Evolutionary conservation across 2,329 filamentous ascomycete genomes (phyloP).

Genomic region (Dactylella cylindrospora): DNA sequence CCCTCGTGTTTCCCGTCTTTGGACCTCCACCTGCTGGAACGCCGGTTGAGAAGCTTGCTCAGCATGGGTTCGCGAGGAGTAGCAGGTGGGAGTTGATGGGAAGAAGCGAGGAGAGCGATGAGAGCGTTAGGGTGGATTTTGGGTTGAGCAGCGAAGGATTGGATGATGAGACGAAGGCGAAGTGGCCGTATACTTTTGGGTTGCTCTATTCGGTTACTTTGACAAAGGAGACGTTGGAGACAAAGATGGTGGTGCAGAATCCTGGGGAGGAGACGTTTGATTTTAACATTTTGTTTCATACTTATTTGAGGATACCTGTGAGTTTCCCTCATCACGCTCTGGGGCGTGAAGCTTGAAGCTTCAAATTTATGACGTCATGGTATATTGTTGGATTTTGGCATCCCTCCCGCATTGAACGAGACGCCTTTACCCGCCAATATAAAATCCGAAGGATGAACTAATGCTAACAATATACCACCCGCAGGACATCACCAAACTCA

Average conservation of each 20-base stretch:
- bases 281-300: conserved; percentile 88
- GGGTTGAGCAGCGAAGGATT: conserved; percentile 76
- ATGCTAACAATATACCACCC: no score
- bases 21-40: conserved; percentile 75
- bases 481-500: conserved; percentile 75
- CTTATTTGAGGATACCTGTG: conserved; percentile 81
- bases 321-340: conserved; percentile 50
- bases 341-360: no score
- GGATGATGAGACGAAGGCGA: conserved; percentile 65
- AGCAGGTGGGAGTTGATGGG: conserved; percentile 89
- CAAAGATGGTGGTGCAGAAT: conserved; percentile 83
- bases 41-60: conserved; percentile 75
- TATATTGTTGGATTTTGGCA: no score
- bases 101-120: conserved; percentile 64
- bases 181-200: conserved; percentile 85
- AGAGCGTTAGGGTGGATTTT: conserved; percentile 91
- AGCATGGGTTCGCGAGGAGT: conserved; percentile 92
- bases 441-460: no score
- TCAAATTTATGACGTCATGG: no score
- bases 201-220: conserved; percentile 92
- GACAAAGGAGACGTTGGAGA: conserved; percentile 71
- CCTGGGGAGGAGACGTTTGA: conserved; percentile 80
- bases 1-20: conserved; percentile 92
- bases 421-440: no score
- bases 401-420: no score